These are phyloP conservation scores for Sisymbrium altissimum DNA, from an alignment of 345 rosid genomes.

Conservation along the genomic window DNA sequence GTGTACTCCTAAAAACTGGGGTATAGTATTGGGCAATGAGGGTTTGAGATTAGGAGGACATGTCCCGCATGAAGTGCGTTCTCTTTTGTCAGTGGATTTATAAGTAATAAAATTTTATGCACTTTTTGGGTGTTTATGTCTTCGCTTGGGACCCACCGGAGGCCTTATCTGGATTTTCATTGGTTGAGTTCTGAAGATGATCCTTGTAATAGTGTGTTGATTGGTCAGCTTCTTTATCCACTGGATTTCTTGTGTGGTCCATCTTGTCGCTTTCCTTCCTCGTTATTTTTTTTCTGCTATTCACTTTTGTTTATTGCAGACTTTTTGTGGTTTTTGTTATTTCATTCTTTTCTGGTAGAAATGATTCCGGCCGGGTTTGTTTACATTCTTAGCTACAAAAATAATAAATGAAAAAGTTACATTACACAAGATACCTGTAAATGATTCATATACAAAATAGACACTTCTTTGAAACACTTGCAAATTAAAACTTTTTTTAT, in stretches of 20 bases:
- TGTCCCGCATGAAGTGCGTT: slow-evolving; percentile 35
- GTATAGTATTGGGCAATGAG: slow-evolving; percentile 4
- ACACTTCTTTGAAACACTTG: background rate
- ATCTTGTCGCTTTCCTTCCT: slow-evolving; percentile 23
- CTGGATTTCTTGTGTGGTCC: slow-evolving; percentile 51
- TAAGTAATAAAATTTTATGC: slow-evolving; percentile 2
- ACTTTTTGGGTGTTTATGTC: slow-evolving; percentile 41
- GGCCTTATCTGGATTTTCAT: slow-evolving; percentile 70
- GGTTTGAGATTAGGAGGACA: background rate
- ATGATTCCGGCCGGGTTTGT: background rate
- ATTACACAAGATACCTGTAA: background rate
- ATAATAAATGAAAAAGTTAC: background rate
- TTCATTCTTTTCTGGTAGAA: background rate
- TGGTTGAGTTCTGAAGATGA: slow-evolving; percentile 46
- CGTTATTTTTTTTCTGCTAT: background rate
- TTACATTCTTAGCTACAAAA: background rate
- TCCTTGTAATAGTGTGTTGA: slow-evolving; percentile 41
- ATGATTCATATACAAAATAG: no score
- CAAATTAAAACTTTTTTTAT: background rate
- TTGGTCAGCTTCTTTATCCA: slow-evolving; percentile 49
- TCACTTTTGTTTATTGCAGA: background rate
- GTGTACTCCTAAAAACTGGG: background rate
- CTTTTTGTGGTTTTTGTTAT: slow-evolving; percentile 9
- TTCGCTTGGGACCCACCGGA: slow-evolving; percentile 21
- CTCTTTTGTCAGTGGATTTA: slow-evolving; percentile 25